Conservation (phyloP, 306 rosid species). For the Malus sieversii region DNA sequence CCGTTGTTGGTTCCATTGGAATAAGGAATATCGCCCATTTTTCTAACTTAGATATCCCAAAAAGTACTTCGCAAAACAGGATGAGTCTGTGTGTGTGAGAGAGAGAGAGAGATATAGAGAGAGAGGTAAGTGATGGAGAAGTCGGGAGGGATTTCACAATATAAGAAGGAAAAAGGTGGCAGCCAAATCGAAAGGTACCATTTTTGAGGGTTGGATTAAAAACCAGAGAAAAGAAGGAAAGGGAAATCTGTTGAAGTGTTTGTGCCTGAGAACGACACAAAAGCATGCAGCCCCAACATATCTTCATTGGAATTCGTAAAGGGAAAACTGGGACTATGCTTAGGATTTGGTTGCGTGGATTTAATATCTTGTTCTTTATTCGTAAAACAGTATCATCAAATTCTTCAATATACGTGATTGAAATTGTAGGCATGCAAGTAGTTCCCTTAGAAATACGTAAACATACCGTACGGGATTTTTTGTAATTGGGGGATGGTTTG, state of each 20-base stretch:
- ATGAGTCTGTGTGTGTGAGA: neutral
- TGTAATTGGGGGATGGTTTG: too few species aligned
- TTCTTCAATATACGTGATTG: neutral
- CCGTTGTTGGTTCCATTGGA: slow-evolving; percentile 47
- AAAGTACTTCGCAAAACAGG: neutral
- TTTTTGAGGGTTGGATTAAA: slow-evolving; percentile 9
- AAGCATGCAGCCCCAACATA: slow-evolving; percentile 3
- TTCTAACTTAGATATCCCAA: neutral
- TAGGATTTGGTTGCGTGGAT: slow-evolving; percentile 5
- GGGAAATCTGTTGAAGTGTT: neutral
- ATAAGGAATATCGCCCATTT: slow-evolving; percentile 70
- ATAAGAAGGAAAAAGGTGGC: slow-evolving; percentile 30
- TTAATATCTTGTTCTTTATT: neutral
- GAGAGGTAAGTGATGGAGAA: slow-evolving; percentile 12
- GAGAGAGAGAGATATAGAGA: neutral
- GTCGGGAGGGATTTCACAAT: slow-evolving; percentile 30
- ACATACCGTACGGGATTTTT: too few species aligned
- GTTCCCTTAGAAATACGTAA: neutral
- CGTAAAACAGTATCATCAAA: neutral
- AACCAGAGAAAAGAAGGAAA: neutral
- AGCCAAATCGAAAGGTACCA: slow-evolving; percentile 24
- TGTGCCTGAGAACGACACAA: slow-evolving; percentile 8
- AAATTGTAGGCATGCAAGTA: neutral
- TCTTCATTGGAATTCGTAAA: slow-evolving; percentile 20
- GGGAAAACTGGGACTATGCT: neutral